Conservation (phyloP, 192 early-diverging fungal species). For the Coemansia sp. region DNA sequence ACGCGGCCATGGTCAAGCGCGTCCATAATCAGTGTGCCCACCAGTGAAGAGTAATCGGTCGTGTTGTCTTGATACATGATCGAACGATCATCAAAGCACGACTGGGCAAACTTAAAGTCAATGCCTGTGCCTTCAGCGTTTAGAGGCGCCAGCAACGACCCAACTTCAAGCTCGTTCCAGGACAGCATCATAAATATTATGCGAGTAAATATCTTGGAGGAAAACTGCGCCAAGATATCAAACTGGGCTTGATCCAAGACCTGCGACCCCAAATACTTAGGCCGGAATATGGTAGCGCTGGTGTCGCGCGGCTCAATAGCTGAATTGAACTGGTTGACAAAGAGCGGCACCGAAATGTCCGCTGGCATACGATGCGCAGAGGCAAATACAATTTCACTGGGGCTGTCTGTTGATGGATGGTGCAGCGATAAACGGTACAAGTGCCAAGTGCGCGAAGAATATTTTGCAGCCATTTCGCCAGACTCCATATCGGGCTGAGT, state of each 20-base stretch:
- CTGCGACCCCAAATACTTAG: slow-evolving; percentile 22
- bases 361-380: slow-evolving; percentile 23
- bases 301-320: slow-evolving; percentile 7
- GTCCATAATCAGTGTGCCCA: slow-evolving; percentile 34
- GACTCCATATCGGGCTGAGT: background rate
- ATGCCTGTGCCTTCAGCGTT: slow-evolving; percentile 18
- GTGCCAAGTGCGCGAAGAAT: slow-evolving; percentile 31
- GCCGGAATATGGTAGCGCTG: slow-evolving; percentile 11
- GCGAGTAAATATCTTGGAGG: slow-evolving; percentile 51
- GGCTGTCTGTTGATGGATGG: slow-evolving; percentile 16
- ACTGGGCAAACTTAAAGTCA: slow-evolving; percentile 32
- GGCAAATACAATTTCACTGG: slow-evolving; percentile 14
- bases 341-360: slow-evolving; percentile 36
- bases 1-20: slow-evolving; percentile 34
- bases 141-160: slow-evolving; percentile 61
- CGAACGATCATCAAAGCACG: slow-evolving; percentile 22
- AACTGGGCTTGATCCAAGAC: slow-evolving; percentile 38
- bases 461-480: background rate
- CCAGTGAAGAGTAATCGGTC: slow-evolving; percentile 5
- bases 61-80: background rate
- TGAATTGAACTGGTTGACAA: slow-evolving; percentile 21
- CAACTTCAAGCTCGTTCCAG: slow-evolving; percentile 55
- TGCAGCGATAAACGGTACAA: slow-evolving; percentile 25
- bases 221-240: slow-evolving; percentile 57
- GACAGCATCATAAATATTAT: slow-evolving; percentile 53